Evolutionary conservation across 768 basidiomycete species (phyloP).

Genomic region (Mycena alexandri): DNA sequence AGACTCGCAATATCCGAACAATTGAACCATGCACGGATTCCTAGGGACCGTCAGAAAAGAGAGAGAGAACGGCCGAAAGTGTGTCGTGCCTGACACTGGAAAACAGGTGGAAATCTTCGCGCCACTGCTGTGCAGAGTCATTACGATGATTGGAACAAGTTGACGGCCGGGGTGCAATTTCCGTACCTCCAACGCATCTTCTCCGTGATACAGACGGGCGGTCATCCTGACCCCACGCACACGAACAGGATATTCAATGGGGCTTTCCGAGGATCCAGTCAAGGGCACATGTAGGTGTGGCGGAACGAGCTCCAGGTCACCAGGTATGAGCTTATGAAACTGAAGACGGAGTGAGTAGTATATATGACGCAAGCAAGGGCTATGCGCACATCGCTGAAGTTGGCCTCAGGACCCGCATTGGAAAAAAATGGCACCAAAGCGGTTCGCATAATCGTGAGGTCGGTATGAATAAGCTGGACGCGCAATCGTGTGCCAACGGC

Average conservation of each 20-base stretch:
- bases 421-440: background rate
- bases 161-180: background rate
- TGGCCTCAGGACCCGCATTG: background rate
- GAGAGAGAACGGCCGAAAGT: background rate
- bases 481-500: conserved; percentile 14
- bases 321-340: conserved; percentile 22
- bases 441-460: background rate
- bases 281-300: background rate
- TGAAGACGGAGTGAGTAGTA: background rate
- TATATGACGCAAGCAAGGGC: background rate
- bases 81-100: background rate
- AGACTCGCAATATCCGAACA: conserved; percentile 21
- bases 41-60: background rate
- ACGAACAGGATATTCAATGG: conserved; percentile 1
- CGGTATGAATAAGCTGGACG: conserved; percentile 1
- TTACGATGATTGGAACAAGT: background rate
- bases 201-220: conserved; percentile 8
- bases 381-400: conserved; percentile 6
- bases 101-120: conserved; percentile 11
- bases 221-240: conserved; percentile 11
- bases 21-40: background rate
- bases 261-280: background rate
- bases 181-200: conserved; percentile 12
- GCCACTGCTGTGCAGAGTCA: conserved; percentile 19
- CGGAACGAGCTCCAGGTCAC: conserved; percentile 4